Evolutionary conservation across 2,329 filamentous ascomycete genomes (phyloP).

Genomic region (Exserohilum rostratum): DNA sequence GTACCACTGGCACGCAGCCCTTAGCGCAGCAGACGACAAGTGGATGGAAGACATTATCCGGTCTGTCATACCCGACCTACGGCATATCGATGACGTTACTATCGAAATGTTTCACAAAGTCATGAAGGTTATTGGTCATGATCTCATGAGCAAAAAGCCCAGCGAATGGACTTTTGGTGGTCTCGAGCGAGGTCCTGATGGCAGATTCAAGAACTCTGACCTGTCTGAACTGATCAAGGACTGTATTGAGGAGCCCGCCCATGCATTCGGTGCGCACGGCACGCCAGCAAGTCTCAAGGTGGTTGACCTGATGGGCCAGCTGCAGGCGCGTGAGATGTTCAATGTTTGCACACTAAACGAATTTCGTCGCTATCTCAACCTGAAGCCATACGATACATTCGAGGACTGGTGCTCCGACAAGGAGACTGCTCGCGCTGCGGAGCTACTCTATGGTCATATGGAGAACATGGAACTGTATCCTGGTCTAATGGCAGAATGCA

Average conservation of each 20-base stretch:
- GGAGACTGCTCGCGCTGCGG: constrained; percentile 66
- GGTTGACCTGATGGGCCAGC: constrained; percentile 78
- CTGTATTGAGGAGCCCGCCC: constrained; percentile 71
- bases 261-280: constrained; percentile 63
- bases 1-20: constrained; percentile 85
- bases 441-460: constrained; percentile 69
- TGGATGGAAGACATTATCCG: constrained; percentile 70
- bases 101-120: constrained; percentile 50
- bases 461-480: constrained; percentile 82
- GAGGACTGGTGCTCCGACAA: constrained; percentile 84
- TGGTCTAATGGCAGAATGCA: constrained; percentile 76
- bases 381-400: constrained; percentile 78
- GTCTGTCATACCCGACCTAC: constrained; percentile 34
- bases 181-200: constrained; percentile 68
- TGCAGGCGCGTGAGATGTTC: constrained; percentile 74
- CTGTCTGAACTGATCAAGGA: constrained; percentile 71
- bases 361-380: constrained; percentile 78
- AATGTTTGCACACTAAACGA: constrained; percentile 80
- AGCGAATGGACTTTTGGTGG: constrained; percentile 70
- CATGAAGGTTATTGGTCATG: constrained; percentile 41
- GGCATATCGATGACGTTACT: constrained; percentile 34
- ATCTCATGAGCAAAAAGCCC: constrained; percentile 70
- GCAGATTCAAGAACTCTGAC: constrained; percentile 75
- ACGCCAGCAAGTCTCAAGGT: constrained; percentile 74
- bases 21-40: constrained; percentile 73